Evolutionary conservation across 768 basidiomycete species (phyloP).

Genomic region (Termitomyces titanicus): DNA sequence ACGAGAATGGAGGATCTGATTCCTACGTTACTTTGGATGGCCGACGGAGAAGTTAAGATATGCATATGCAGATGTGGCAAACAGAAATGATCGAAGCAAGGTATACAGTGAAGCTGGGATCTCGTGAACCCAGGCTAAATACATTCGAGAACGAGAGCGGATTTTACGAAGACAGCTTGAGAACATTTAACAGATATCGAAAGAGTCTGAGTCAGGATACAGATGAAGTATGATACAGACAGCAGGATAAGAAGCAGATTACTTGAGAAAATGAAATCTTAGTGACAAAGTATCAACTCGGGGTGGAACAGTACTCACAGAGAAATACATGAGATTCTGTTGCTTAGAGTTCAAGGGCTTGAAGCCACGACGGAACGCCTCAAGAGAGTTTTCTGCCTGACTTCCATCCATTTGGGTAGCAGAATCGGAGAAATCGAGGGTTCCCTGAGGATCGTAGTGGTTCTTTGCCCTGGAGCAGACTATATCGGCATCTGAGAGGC

Average conservation of each 20-base stretch:
- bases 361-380: conserved; percentile 50
- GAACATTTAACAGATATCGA: not conserved
- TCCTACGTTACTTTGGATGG: too few species aligned
- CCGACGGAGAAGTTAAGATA: not conserved
- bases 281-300: not conserved
- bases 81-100: not conserved
- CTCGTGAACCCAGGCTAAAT: not conserved
- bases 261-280: not conserved
- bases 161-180: not conserved
- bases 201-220: too few species aligned
- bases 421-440: conserved; percentile 56
- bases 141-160: not conserved
- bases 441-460: conserved; percentile 66
- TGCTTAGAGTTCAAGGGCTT: conserved; percentile 52
- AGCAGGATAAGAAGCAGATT: not conserved
- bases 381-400: conserved; percentile 37
- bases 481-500: conserved; percentile 19
- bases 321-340: conserved; percentile 51
- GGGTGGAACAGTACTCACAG: not conserved
- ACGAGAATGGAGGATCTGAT: too few species aligned
- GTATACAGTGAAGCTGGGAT: not conserved
- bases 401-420: conserved; percentile 44
- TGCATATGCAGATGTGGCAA: not conserved
- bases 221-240: not conserved
- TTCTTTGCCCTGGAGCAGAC: conserved; percentile 77